Base-by-base conservation (phyloP, 2,329 filamentous ascomycete species). In the Geosmithia putterillii region DNA sequence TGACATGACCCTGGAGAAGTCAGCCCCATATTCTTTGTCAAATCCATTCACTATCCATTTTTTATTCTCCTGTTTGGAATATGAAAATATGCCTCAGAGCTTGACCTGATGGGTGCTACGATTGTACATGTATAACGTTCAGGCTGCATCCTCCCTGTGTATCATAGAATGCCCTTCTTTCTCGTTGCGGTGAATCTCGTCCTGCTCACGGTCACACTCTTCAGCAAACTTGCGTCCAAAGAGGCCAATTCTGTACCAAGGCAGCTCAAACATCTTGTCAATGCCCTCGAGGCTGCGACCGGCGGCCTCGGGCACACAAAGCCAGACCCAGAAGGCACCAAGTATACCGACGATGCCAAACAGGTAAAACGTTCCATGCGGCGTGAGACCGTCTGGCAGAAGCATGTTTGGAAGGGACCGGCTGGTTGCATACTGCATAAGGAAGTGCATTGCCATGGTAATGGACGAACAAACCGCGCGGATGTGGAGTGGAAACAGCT, bases 201-300 rank as follows among this genome's bases (percentile, higher is more conserved):
- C 46, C 46, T 47, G 46, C 39, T 44, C 25, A 28, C 43, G 43
- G 22, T 44, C 43, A 19, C 22, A 41, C 34, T 42, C 41, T 41
- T 47, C 46, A 41, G 46, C 46, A 37, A 40, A 63, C 25, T 49
- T 50, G 45, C 66, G 66, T 4, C 67, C 67, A 46, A 60, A 53
- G 1, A 57, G 57, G 2, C 81, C 81, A 51, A 86, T 83, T 57
- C 74, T 69, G 54, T 79, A 74, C 81, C 81, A 85, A 1, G 75
- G 76, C 44, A 83, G 61, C 28, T 67, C 70, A 54, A 84, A 84
- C 49, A 84, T 58, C 17, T 67, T 64, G 54, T 84, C 78, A 65
- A 83, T 81, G 41, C 68, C 71, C 60, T 79, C 76, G 10, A 79
- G 62, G 38, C 61, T 64, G 15, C 65, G 58, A 3, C 79, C 79